Conservation (phyloP, 2,329 filamentous ascomycete genomes). For the Pyrenochaeta sp. region DNA sequence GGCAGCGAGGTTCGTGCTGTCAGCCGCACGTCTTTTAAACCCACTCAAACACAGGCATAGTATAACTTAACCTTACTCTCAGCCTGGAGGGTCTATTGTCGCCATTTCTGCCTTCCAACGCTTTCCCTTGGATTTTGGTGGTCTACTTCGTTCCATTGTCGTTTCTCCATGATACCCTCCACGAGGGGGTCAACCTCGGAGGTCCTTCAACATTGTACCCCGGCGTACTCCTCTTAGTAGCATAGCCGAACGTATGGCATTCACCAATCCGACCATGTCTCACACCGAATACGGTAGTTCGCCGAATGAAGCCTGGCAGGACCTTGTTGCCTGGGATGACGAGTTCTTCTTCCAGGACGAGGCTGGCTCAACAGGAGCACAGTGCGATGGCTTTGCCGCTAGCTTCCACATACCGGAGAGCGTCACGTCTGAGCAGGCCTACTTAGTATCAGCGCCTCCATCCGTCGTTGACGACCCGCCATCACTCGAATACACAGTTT, state of each 20-base stretch:
- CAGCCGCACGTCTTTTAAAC: constrained; percentile 21
- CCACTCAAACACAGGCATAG: constrained; percentile 12
- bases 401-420: constrained; percentile 31
- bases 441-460: constrained; percentile 30
- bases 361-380: constrained; percentile 15
- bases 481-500: constrained; percentile 39
- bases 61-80: constrained; percentile 25
- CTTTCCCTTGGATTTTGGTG: constrained; percentile 5
- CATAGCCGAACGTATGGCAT: constrained; percentile 1
- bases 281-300: constrained; percentile 23
- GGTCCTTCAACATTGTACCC: constrained; percentile 3
- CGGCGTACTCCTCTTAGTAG: neutral
- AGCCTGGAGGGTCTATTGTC: constrained; percentile 12
- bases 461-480: constrained; percentile 36
- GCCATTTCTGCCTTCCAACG: constrained; percentile 8
- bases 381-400: constrained; percentile 16
- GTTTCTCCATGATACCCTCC: constrained; percentile 18
- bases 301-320: constrained; percentile 38
- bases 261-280: constrained; percentile 21
- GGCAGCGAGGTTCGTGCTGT: constrained; percentile 15
- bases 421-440: constrained; percentile 31
- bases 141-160: constrained; percentile 5
- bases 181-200: constrained; percentile 12
- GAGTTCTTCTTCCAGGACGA: constrained; percentile 39
- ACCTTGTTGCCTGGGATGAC: constrained; percentile 40